Evolutionary conservation across 2,329 filamentous ascomycete genomes (phyloP), one percentile per base, ranked within the genome.

Genomic region (Pseudonectria buxi): DNA sequence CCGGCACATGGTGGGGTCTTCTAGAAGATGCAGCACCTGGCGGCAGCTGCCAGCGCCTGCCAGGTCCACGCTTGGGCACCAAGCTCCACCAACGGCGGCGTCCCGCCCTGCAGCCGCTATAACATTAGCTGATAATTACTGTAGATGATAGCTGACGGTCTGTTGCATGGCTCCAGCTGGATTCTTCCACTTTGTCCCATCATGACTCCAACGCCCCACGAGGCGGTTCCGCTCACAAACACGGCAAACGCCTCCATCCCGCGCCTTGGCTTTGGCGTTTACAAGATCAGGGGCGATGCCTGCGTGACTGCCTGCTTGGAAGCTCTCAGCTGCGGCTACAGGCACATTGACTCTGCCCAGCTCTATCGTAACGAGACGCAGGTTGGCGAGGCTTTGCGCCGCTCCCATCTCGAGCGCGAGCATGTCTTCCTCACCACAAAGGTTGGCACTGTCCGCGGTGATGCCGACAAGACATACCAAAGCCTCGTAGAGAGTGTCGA

Each of bases 341-440:
- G 76, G 25, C 76, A 81, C 51, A 73, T 83, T 35, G 78, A 83
- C 57, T 74, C 80, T 1, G 83, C 83, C 0, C 59, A 64, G 24
- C 46, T 59, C 56, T 88, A 87, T 56, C 71, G 60, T 34, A 88
- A 87, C 49, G 83, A 87, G 52, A 54, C 61, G 10, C 68, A 81
- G 51, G 81, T 87, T 30, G 79, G 81, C 4, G 63, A 73, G 33
- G 81, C 82, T 1, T 58, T 86, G n/a, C 62, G 62, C 15, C 55
- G 71, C 37, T 78, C 73, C 3, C 68, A 67, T 0, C 44, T 86
- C 6, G 60, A 67, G 5, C 71, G 78, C 24, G 60, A 68, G 12
- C 68, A 83, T 7, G 50, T 87, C 32, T 87, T 81, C 56, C 58
- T 86, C 26, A 86, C 83, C 1, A 82, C 78, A 39, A 88, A 88